A percentile compares a stretch with the other conserved stretches of the same genome.
Evolutionary conservation across 306 rosid genomes (phyloP).

Genomic region (Benincasa hispida): DNA sequence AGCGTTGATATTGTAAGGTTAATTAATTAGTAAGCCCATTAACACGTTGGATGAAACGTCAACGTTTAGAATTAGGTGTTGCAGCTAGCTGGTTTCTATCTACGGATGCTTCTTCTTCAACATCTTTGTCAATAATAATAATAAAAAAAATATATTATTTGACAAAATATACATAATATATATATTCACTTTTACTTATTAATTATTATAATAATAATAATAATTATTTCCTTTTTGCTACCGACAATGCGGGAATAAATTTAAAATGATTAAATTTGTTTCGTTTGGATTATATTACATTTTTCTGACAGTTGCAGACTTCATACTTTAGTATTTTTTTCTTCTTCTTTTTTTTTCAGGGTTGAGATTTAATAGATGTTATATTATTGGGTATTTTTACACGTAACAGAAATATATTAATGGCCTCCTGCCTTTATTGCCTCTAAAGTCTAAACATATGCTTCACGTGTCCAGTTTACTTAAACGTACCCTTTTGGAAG

Average conservation of each 20-base stretch:
- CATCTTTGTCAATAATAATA: background rate
- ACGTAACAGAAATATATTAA: background rate
- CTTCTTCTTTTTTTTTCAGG: background rate
- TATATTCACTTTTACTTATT: background rate
- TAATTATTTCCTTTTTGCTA: background rate
- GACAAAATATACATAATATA: background rate
- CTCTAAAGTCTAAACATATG: background rate
- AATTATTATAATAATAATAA: too few relatives aligned
- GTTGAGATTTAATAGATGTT: background rate
- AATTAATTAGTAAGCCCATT: background rate
- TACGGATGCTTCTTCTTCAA: background rate
- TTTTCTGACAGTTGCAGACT: background rate
- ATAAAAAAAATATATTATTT: background rate
- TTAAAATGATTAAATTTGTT: background rate
- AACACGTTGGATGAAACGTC: constrained; percentile 5
- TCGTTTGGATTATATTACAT: background rate
- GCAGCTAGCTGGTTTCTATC: constrained; percentile 4
- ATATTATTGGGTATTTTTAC: background rate
- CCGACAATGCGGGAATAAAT: background rate
- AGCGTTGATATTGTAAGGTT: background rate
- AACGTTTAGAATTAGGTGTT: background rate
- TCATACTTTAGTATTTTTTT: background rate
- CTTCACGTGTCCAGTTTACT: background rate
- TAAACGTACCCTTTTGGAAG: background rate
- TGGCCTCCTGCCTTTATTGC: background rate